A percentile compares a stretch with the other conserved stretches of the same genome.
Evolutionary conservation across 202 grass and related monocot species (phyloP).

Genomic region (Sporobolus alterniflorus): DNA sequence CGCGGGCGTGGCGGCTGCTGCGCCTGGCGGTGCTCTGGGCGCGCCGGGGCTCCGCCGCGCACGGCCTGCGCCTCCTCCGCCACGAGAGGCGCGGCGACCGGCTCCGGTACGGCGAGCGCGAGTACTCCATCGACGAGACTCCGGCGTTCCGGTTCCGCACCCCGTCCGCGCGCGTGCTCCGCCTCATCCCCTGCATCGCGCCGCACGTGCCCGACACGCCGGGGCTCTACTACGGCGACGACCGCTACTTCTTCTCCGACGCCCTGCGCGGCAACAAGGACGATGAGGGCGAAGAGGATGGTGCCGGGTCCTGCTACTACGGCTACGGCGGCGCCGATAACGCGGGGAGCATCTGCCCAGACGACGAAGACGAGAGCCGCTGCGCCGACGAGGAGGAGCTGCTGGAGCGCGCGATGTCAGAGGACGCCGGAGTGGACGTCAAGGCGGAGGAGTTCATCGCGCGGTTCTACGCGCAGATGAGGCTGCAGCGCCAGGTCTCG

Average conservation of each 20-base stretch:
- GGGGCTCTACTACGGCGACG: constrained; percentile 44
- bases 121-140: constrained; percentile 93
- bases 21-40: constrained; percentile 70
- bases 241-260: constrained; percentile 41
- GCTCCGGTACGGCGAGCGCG: constrained; percentile 59
- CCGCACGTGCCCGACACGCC: constrained; percentile 48
- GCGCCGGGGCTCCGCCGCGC: constrained; percentile 48
- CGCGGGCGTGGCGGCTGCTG: constrained; percentile 70
- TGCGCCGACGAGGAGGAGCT: constrained; percentile 32
- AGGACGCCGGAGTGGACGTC: constrained; percentile 63
- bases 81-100: not conserved
- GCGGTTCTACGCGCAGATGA: constrained; percentile 85
- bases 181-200: constrained; percentile 71
- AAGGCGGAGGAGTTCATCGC: constrained; percentile 93
- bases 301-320: constrained; percentile 1
- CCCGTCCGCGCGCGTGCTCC: constrained; percentile 57
- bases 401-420: constrained; percentile 36
- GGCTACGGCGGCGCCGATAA: not conserved
- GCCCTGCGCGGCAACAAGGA: not conserved
- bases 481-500: constrained; percentile 81
- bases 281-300: not conserved
- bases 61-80: constrained; percentile 58
- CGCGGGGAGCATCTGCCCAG: not conserved
- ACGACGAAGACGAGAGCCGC: not conserved
- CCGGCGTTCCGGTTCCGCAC: constrained; percentile 81